phyloP scores from a whole-genome alignment of 768 basidiomycete genomes.

The Erythrobasidium yunnanense region DNA sequence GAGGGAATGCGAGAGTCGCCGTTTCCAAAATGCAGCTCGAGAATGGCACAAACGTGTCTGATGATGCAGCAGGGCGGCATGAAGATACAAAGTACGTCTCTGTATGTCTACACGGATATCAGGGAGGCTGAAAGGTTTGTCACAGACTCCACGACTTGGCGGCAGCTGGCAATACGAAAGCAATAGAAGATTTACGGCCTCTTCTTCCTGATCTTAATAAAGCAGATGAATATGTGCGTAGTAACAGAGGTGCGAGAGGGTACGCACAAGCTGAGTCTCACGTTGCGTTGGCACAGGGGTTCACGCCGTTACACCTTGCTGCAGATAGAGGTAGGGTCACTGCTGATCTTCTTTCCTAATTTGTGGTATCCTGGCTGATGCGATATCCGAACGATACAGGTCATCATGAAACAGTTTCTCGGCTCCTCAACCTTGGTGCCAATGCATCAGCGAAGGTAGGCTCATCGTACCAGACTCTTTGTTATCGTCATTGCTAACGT shows the following conservation, averaged over 20 bases:
- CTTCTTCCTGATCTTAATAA: background rate
- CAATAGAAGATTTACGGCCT: background rate
- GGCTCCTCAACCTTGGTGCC: background rate
- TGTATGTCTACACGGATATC: background rate
- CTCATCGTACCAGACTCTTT: background rate
- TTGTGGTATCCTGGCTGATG: too few species aligned
- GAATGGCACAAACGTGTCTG: background rate
- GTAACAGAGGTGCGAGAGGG: background rate
- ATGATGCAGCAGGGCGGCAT: background rate
- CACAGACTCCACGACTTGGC: slow-evolving; percentile 5
- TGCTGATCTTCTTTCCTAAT: too few species aligned
- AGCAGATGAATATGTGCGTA: slow-evolving; percentile 3
- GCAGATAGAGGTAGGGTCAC: background rate
- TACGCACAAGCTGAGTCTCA: background rate
- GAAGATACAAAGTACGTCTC: background rate
- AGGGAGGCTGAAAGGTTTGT: background rate
- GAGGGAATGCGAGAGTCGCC: background rate
- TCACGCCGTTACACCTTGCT: slow-evolving; percentile 19
- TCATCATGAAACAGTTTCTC: background rate
- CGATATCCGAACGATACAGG: slow-evolving; percentile 3
- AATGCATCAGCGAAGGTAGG: background rate
- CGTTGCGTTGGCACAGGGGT: background rate
- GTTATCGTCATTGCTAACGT: background rate
- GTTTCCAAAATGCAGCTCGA: slow-evolving; percentile 9
- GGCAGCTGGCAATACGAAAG: background rate